These are phyloP conservation scores for Parmales sp. DNA, from an alignment of 108 stramenopile species.

Conservation along the genomic window DNA sequence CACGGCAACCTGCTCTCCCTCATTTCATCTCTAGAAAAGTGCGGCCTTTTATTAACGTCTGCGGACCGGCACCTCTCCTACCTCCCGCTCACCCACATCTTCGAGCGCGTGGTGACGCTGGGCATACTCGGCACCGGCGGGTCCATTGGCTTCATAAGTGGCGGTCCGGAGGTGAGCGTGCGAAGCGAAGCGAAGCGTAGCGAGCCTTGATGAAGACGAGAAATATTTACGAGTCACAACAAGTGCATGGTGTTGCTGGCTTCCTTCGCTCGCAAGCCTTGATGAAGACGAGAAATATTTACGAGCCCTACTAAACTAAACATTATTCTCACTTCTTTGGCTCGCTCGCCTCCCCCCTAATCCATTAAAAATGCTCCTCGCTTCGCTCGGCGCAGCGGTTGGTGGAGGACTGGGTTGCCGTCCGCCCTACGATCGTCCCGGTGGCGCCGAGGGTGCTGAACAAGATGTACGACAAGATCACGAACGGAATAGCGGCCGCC, in stretches of 20 bases:
- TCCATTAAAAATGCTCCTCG: too few relatives aligned
- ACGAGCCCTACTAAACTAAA: too few relatives aligned
- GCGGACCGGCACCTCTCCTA: slow-evolving; percentile 84
- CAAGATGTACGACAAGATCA: slow-evolving; percentile 69
- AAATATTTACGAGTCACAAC: too few relatives aligned
- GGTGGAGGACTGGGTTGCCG: slow-evolving; percentile 73
- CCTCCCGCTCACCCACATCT: slow-evolving; percentile 90
- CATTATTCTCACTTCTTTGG: too few relatives aligned
- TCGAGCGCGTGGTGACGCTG: slow-evolving; percentile 64
- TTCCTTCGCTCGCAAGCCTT: too few relatives aligned
- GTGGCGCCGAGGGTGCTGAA: slow-evolving; percentile 87
- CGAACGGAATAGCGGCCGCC: not conserved
- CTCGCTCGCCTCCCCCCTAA: too few relatives aligned
- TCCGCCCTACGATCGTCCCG: slow-evolving; percentile 80
- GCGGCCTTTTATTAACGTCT: not conserved
- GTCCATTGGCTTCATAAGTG: slow-evolving; percentile 74
- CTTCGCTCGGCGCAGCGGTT: too few relatives aligned
- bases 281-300: too few relatives aligned
- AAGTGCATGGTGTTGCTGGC: too few relatives aligned
- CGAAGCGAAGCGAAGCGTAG: too few relatives aligned
- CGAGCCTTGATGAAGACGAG: too few relatives aligned
- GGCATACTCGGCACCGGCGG: slow-evolving; percentile 56
- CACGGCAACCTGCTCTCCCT: slow-evolving; percentile 68
- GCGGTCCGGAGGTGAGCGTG: slow-evolving; percentile 68
- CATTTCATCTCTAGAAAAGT: not conserved